Conservation (phyloP, 1,284 basidiomycete species). For the Tetrapyrgos nigripes region DNA sequence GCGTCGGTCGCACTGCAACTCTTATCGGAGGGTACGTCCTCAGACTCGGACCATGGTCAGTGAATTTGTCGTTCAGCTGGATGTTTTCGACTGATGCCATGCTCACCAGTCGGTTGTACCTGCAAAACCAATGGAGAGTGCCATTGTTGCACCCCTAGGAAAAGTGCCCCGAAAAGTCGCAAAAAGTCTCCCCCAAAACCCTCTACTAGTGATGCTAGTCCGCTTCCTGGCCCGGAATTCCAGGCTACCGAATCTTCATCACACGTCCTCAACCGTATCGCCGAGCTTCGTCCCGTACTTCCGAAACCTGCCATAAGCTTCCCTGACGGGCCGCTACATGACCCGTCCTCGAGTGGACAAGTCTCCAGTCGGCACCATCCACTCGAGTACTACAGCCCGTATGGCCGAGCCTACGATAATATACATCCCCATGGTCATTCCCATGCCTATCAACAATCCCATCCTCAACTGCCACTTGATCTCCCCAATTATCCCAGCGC, state of each 20-base stretch:
- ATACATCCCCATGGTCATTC: constrained; percentile 27
- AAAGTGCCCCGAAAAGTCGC: constrained; percentile 30
- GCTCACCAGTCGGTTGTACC: constrained; percentile 44
- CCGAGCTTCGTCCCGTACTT: constrained; percentile 61
- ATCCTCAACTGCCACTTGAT: constrained; percentile 16
- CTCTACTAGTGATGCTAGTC: constrained; percentile 12
- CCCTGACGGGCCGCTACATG: constrained; percentile 40
- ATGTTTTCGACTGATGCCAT: constrained; percentile 36
- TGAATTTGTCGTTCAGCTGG: constrained; percentile 21
- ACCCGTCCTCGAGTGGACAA: constrained; percentile 46
- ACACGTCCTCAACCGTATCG: constrained; percentile 58
- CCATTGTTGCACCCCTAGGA: constrained; percentile 61
- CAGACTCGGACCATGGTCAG: constrained; percentile 60
- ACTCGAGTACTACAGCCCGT: constrained; percentile 64
- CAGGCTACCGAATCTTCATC: constrained; percentile 33
- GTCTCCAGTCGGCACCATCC: constrained; percentile 45
- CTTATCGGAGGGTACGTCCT: constrained; percentile 46
- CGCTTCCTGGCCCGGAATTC: constrained; percentile 14
- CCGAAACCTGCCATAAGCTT: constrained; percentile 44
- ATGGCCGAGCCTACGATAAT: constrained; percentile 64
- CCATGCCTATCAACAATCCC: constrained; percentile 21
- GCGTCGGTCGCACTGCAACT: constrained; percentile 58
- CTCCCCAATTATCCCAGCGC: neutral
- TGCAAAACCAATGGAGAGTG: constrained; percentile 54
- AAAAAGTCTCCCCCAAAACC: constrained; percentile 16